phyloP scores from a whole-genome alignment of 805 yeast species.

The Nakazawaea sp. region DNA sequence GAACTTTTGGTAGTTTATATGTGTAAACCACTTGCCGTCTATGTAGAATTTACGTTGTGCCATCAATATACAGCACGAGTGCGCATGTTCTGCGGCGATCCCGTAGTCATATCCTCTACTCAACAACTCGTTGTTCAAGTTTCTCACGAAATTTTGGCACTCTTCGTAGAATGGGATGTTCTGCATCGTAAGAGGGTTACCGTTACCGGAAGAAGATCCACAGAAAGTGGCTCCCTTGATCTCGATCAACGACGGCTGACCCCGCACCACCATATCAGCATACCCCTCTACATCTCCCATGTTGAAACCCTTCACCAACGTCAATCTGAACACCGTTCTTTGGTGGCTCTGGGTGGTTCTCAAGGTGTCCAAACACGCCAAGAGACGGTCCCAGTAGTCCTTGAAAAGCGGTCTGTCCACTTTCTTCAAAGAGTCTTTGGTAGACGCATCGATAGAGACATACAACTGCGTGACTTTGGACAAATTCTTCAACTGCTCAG shows the following conservation, averaged over 20 bases:
- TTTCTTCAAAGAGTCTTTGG: slow-evolving; percentile 67
- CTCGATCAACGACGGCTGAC: slow-evolving; percentile 81
- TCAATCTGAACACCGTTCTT: slow-evolving; percentile 85
- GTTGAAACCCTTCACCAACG: slow-evolving; percentile 89
- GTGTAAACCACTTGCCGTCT: slow-evolving; percentile 78
- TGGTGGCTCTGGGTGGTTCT: slow-evolving; percentile 70
- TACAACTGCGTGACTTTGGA: slow-evolving; percentile 83
- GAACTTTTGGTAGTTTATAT: slow-evolving; percentile 74
- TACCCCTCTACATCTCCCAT: slow-evolving; percentile 75
- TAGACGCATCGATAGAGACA: slow-evolving; percentile 93
- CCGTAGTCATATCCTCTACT: slow-evolving; percentile 68
- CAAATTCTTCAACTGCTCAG: slow-evolving; percentile 66
- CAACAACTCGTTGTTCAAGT: slow-evolving; percentile 53
- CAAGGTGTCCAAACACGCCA: slow-evolving; percentile 73
- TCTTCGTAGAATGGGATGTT: slow-evolving; percentile 93
- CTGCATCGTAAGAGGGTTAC: slow-evolving; percentile 90
- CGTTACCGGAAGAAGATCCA: slow-evolving; percentile 79
- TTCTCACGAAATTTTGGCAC: slow-evolving; percentile 67
- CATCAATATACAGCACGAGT: slow-evolving; percentile 83
- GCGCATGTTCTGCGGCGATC: slow-evolving; percentile 93
- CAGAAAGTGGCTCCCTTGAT: slow-evolving; percentile 94
- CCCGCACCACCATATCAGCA: slow-evolving; percentile 80
- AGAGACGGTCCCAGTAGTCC: slow-evolving; percentile 89
- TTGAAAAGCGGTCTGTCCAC: slow-evolving; percentile 86
- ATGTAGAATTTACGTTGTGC: slow-evolving; percentile 70